Base-by-base conservation (phyloP, 1,139 yeast species). In the Candida dubliniensis region DNA sequence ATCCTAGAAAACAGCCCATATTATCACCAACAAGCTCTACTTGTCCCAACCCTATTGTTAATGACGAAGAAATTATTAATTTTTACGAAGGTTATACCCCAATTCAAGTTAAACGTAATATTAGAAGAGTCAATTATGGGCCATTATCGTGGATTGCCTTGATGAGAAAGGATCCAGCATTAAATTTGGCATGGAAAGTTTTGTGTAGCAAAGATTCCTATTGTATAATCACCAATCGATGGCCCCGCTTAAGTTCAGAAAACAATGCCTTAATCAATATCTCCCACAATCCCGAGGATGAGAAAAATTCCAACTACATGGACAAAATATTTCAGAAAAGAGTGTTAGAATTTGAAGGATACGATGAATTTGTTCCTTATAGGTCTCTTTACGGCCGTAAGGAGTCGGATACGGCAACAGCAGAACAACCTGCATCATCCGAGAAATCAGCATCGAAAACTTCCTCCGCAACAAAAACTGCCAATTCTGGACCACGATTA, bases 61-160 rank as follows among this genome's bases (percentile, higher is more conserved):
- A 49, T 11, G 56, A 52, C 33, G 53, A 57, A 10, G 66, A 60
- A 7, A 39, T 49, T 1, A 57, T 69, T 24, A 67, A 66, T 46
- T 62, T 69, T 40, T 67, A 63, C 47, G 63, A 60, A 10, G 67
- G 65, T 1, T 63, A 60, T 46, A 50, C 63, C 8, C 58, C 70
- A 0, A 41, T 60, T 2, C 57, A 59, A 36, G 44, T 56, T 15
- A 59, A 58, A 38, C 69, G 64, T 35, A 60, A 54, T 12, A 48
- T 59, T 1, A 52, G 70, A 33, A 49, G 69, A 39, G 59, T 64
- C 33, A 59, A 62, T 41, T 65, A 58, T 52, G 77, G 75, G 1
- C 66, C 74, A 0, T 63, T 70, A 40, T 60, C 77, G 1, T 67
- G 77, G 67, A 49, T 69, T 4, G 61, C 77, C 0, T 50, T 74